A percentile compares a stretch with the other conserved stretches of the same genome.
Evolutionary conservation across 176 grass and related monocot species (phyloP).

Genomic region (Aegilops tauschii): DNA sequence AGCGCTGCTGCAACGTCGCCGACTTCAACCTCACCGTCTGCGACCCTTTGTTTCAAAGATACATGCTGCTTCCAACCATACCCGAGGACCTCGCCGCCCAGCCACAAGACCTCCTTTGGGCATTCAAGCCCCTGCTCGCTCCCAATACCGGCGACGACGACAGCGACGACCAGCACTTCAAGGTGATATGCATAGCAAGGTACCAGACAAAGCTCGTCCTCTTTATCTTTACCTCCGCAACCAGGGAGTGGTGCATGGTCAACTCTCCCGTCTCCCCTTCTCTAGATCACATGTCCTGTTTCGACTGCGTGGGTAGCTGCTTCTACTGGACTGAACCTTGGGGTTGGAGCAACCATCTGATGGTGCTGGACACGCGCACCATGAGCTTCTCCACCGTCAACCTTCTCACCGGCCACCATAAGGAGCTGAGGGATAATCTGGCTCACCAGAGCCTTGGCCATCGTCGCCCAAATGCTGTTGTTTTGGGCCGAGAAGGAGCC

Average conservation of each 20-base stretch:
- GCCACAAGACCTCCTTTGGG: not conserved
- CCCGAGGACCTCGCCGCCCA: not conserved
- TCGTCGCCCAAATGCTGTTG: not conserved
- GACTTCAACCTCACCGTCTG: no score
- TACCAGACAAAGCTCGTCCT: not conserved
- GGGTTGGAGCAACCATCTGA: not conserved
- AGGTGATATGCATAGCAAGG: conserved; percentile 1
- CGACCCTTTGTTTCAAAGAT: no score
- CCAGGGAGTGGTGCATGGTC: not conserved
- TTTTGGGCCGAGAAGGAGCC: not conserved
- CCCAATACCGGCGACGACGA: not conserved
- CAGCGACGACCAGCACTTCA: not conserved
- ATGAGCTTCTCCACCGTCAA: conserved; percentile 9
- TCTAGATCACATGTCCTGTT: not conserved
- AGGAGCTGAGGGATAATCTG: not conserved
- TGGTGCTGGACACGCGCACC: not conserved
- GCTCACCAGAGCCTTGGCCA: not conserved
- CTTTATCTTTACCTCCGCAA: not conserved
- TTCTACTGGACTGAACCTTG: not conserved
- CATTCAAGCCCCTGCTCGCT: not conserved
- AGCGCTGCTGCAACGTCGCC: no score
- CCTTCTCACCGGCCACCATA: not conserved
- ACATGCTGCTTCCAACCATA: no score
- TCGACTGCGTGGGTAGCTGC: not conserved
- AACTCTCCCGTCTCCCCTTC: not conserved